Evolutionary conservation across 2,329 filamentous ascomycete genomes (phyloP), one percentile per base, ranked within the genome.

Genomic region (Colletotrichum spinosum): DNA sequence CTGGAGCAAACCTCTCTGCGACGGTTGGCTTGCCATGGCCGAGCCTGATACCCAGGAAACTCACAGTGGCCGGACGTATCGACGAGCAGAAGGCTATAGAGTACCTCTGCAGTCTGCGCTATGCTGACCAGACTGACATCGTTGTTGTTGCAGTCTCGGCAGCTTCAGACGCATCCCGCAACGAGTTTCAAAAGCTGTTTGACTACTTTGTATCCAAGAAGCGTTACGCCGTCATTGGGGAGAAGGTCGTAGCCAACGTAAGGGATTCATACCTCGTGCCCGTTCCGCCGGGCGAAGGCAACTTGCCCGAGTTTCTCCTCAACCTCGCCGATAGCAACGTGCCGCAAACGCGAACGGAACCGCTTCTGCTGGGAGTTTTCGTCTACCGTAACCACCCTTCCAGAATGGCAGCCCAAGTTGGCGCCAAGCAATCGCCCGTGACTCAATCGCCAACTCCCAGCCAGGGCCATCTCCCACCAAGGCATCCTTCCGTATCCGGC

Each of bases 211-310:
- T 89, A 46, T 85, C 85, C 55, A 92, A 95, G 73, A 87, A 92
- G 69, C 87, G 94, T 39, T 99, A 97, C 75, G 95, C 94, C 17
- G 95, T 98, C 2, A 86, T 97, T 7, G 90, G 90, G 12, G 92
- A 95, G 73, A 91, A 92, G 75, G 86, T 87, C 1, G 80, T 89
- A 37, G 86, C 88, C 17, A 90, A 93, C 66, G 91, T 97, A 53
- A 90, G 94, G 65, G 95, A 98, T 74, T 92, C 94, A 2, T 98
- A 98, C 76, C 86, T 98, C 38, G 90, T 97, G 9, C 95, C 96
- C 0, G 88, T 98, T 5, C 88, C 93, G 38, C 85, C 89, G 6
- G 93, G 92, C 34, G 84, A 87, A 34, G 84, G 82, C 39, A 87
- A 86, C 54, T 86, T 95, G 48, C 95, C 96, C 0, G 92, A 94